A percentile compares a stretch with the other conserved stretches of the same genome.
Evolutionary conservation across 2,329 filamentous ascomycete genomes (phyloP).

Genomic region (Ceratocystis albifundus): DNA sequence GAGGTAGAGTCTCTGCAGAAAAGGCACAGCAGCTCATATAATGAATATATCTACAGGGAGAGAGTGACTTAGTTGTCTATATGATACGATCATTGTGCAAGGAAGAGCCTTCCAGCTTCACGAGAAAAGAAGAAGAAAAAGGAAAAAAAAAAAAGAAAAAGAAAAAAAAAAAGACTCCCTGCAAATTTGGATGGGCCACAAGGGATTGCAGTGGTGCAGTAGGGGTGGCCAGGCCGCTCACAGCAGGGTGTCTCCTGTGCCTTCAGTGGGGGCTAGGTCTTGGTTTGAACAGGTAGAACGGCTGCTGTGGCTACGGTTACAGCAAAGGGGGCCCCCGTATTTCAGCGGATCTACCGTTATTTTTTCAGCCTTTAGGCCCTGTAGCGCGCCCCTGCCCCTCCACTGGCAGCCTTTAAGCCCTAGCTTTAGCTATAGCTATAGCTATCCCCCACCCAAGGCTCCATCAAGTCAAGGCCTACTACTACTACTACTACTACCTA

Average conservation of each 20-base stretch:
- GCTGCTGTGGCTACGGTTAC: no score
- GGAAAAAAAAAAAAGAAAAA: no score
- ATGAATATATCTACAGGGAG: background rate
- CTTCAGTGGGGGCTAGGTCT: background rate
- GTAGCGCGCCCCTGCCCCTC: no score
- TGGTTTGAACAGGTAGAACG: background rate
- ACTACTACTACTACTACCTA: no score
- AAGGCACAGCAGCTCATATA: background rate
- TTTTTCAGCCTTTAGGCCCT: no score
- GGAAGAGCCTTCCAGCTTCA: background rate
- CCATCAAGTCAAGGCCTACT: no score
- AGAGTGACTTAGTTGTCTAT: no score
- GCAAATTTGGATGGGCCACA: slow-evolving; percentile 1
- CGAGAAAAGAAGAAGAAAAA: no score
- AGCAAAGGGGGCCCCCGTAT: no score
- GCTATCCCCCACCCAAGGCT: no score
- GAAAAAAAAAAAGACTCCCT: background rate
- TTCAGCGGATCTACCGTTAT: no score
- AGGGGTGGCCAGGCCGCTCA: background rate
- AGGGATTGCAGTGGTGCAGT: background rate
- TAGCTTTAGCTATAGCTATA: no score
- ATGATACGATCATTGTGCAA: background rate
- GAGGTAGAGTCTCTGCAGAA: background rate
- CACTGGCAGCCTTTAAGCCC: background rate
- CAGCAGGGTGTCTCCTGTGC: background rate